Evolutionary conservation across 305 asterid genomes (phyloP).

Genomic region (Fraxinus floribunda): DNA sequence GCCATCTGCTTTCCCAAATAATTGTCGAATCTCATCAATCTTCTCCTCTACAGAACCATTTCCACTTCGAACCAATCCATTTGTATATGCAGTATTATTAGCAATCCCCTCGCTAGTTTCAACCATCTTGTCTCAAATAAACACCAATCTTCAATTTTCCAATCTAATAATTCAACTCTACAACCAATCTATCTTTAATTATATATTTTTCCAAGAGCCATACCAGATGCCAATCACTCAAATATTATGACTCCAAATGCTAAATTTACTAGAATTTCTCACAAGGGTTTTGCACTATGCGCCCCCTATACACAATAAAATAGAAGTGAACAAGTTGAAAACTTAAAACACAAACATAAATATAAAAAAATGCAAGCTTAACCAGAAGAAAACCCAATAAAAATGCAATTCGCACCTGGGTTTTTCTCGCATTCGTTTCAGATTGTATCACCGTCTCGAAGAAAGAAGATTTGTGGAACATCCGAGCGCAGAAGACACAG

Average conservation of each 20-base stretch:
- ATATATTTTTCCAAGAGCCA: constrained; percentile 4
- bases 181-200: constrained; percentile 9
- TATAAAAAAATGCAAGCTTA: not conserved
- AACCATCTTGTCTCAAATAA: constrained; percentile 42
- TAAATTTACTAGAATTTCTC: constrained; percentile 13
- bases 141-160: constrained; percentile 12
- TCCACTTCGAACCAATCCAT: constrained; percentile 44
- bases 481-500: constrained; percentile 27
- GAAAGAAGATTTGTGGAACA: constrained; percentile 12
- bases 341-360: constrained; percentile 16
- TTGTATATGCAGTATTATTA: constrained; percentile 31
- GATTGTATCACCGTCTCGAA: constrained; percentile 25
- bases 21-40: constrained; percentile 60
- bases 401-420: constrained; percentile 21
- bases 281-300: constrained; percentile 4
- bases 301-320: constrained; percentile 5
- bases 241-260: not conserved
- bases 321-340: constrained; percentile 28
- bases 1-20: constrained; percentile 69
- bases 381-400: constrained; percentile 9
- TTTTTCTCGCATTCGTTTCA: constrained; percentile 20
- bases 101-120: constrained; percentile 35
- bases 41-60: constrained; percentile 64
- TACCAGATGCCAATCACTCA: constrained; percentile 11
- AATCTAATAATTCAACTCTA: constrained; percentile 16